Evolutionary conservation across 1,284 basidiomycete genomes (phyloP), one percentile per base, ranked within the genome.

Genomic region (Boletellus deceptivus): DNA sequence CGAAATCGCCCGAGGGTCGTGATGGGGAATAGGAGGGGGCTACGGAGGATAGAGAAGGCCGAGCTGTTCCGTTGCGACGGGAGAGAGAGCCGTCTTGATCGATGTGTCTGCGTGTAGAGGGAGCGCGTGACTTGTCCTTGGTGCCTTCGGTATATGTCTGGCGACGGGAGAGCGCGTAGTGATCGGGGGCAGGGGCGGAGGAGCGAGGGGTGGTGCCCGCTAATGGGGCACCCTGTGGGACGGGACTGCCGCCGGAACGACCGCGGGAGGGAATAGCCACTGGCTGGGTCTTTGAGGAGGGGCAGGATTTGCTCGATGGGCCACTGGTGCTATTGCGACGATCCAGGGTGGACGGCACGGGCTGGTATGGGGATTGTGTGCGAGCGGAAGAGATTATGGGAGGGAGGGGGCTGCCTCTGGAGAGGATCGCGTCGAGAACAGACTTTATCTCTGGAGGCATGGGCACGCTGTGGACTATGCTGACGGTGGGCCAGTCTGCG

Each of bases 401-500:
- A 17, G 66, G 58, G 17, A 67, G 45, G 17, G 60, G 48, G 24
- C 46, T 61, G 40, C 59, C 64, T 40, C 65, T 66, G 27, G 73
- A 68, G 42, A 65, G 62, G 53, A 86, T 70, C 48, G 71, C 72
- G 51, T 86, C 84, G 44, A 90, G 73, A 36, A 82, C 69, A 13
- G 76, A 71, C 65, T 84, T 86, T 66, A 89, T 77, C 45, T 88
- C 85, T 16, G 75, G 61, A 13, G 87, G 87, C 54, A 89, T 85
- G 43, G 82, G 74, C 45, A 89, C 72, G 50, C 78, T 76, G 60
- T 90, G 84, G 14, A 90, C 79, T 52, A 78, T 73, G 69, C 80
- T 84, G 64, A 91, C 86, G 33, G 86, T 79, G 56, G 74, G 79
- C 89, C 89, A 91, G 67, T 91, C 89, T n/a, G 84, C 84, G 46